Evolutionary conservation across 768 basidiomycete species (phyloP).

Genomic region (Coprinopsis strossmayeri): DNA sequence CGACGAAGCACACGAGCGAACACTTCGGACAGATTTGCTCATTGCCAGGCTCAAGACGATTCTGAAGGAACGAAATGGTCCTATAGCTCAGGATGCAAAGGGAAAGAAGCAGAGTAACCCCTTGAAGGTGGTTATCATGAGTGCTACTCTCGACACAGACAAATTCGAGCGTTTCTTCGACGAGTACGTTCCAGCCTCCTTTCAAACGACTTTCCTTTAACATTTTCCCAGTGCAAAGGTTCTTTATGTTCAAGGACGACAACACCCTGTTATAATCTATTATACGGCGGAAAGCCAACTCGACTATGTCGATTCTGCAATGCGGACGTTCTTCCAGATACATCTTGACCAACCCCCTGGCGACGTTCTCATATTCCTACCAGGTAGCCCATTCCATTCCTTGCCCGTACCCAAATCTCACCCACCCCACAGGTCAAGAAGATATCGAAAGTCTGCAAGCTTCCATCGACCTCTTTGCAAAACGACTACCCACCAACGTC

Average conservation of each 20-base stretch:
- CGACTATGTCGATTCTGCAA: constrained; percentile 85
- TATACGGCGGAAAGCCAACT: constrained; percentile 66
- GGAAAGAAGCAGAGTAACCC: constrained; percentile 51
- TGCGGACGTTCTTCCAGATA: constrained; percentile 93
- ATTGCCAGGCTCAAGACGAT: constrained; percentile 86
- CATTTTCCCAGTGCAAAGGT: constrained; percentile 62
- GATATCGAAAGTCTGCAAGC: constrained; percentile 88
- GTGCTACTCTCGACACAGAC: constrained; percentile 93
- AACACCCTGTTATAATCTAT: constrained; percentile 84
- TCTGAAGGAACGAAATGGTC: constrained; percentile 53
- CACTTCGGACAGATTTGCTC: constrained; percentile 89
- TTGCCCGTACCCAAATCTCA: too few species aligned
- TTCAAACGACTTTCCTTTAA: not conserved
- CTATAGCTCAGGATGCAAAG: constrained; percentile 22
- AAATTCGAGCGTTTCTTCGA: constrained; percentile 87
- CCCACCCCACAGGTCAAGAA: too few species aligned
- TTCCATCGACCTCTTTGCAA: constrained; percentile 62
- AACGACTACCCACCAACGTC: constrained; percentile 55
- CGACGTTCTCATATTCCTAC: constrained; percentile 91
- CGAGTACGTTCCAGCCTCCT: constrained; percentile 43
- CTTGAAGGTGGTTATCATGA: constrained; percentile 94
- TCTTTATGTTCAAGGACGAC: constrained; percentile 87
- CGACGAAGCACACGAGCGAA: constrained; percentile 97
- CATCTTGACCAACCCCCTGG: constrained; percentile 76
- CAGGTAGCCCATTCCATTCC: too few species aligned